A percentile compares a stretch with the other conserved stretches of the same genome.
phyloP scores from a whole-genome alignment of 768 basidiomycete genomes.

The Amyloporia xantha region DNA sequence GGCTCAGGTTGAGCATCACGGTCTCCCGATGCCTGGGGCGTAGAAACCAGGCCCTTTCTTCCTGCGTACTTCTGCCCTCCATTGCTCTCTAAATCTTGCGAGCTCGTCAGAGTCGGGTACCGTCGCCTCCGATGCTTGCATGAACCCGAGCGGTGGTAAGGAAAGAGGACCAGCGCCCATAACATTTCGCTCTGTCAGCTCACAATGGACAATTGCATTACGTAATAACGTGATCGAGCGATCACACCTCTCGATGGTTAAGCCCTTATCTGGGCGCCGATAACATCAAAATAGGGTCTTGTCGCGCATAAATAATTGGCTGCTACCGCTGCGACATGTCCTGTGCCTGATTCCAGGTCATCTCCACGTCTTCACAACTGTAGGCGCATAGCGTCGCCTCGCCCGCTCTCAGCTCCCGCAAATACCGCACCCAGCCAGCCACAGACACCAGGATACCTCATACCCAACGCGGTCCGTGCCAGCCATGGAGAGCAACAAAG shows the following conservation, averaged over 20 bases:
- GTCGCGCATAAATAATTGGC: neutral
- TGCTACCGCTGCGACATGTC: too few species aligned
- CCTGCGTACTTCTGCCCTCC: slow-evolving; percentile 36
- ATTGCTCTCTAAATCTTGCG: slow-evolving; percentile 61
- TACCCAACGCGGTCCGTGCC: too few species aligned
- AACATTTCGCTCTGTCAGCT: neutral
- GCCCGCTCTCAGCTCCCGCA: neutral
- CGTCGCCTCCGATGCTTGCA: neutral
- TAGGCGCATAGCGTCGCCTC: neutral
- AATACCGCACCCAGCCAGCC: too few species aligned
- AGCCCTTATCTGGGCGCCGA: neutral
- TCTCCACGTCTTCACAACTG: neutral
- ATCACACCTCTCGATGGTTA: neutral
- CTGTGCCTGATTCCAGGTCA: neutral
- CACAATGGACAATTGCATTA: neutral
- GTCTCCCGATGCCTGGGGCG: neutral
- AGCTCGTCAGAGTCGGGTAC: slow-evolving; percentile 51
- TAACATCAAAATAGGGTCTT: neutral
- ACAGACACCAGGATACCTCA: too few species aligned
- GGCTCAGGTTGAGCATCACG: neutral
- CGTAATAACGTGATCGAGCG: neutral
- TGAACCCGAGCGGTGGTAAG: neutral
- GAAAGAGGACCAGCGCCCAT: neutral
- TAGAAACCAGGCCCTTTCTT: slow-evolving; percentile 10
- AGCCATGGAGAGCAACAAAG: slow-evolving; percentile 85